These are phyloP conservation scores for Neoscytalidium dimidiatum DNA, from an alignment of 2,329 filamentous ascomycete species.

Conservation along the genomic window DNA sequence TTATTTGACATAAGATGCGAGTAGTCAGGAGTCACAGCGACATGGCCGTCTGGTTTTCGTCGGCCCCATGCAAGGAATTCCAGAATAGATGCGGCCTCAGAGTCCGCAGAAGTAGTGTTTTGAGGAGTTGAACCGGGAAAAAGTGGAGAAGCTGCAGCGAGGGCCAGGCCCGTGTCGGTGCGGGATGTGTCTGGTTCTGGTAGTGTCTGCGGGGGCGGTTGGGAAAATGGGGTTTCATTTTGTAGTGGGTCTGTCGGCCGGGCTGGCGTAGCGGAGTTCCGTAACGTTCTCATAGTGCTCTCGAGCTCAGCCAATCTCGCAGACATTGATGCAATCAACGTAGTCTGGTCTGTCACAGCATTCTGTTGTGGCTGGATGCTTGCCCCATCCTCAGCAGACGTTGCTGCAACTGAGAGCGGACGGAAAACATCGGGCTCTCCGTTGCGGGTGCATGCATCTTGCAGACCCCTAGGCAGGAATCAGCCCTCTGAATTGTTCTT, in stretches of 20 bases:
- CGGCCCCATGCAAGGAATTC: constrained; percentile 54
- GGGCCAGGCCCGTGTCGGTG: neutral
- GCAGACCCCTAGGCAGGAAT: too few species aligned
- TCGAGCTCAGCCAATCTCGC: constrained; percentile 31
- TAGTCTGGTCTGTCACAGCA: neutral
- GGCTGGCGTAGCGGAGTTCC: neutral
- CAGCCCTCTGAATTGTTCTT: constrained; percentile 14
- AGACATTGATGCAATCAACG: constrained; percentile 26
- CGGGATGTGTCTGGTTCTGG: too few species aligned
- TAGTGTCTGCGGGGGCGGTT: neutral
- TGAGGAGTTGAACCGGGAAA: neutral
- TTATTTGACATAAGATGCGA: neutral
- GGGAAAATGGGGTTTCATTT: neutral
- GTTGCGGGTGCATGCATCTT: constrained; percentile 24
- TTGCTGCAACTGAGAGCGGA: constrained; percentile 11
- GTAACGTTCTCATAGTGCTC: constrained; percentile 22
- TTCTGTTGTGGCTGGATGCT: neutral
- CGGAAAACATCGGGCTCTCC: constrained; percentile 20
- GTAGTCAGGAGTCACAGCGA: constrained; percentile 25
- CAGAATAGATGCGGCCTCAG: constrained; percentile 47
- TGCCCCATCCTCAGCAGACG: neutral
- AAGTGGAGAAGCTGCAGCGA: neutral
- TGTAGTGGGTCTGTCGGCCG: constrained; percentile 7
- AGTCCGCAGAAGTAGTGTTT: constrained; percentile 22
- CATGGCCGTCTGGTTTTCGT: constrained; percentile 39